A percentile compares a stretch with the other conserved stretches of the same genome.
Evolutionary conservation across 345 rosid species (phyloP).

Genomic region (Eutrema japonicum): DNA sequence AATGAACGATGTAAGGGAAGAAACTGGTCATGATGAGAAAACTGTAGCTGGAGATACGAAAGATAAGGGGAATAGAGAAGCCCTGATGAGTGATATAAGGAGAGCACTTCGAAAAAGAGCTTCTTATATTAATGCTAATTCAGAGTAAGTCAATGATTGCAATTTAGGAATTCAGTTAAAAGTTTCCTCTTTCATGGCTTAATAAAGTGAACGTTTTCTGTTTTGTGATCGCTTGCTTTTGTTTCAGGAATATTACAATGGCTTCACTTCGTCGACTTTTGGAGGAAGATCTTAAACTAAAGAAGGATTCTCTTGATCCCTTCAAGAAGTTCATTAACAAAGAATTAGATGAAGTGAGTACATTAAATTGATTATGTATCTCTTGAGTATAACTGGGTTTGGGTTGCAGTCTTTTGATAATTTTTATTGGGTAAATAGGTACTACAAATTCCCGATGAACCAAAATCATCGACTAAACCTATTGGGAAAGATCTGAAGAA

Average conservation of each 20-base stretch:
- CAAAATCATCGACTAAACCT: slow-evolving; percentile 45
- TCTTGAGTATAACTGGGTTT: neutral
- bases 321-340: slow-evolving; percentile 66
- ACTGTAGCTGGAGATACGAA: slow-evolving; percentile 43
- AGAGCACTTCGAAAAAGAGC: slow-evolving; percentile 65
- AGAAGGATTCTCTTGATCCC: slow-evolving; percentile 65
- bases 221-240: neutral
- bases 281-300: slow-evolving; percentile 83
- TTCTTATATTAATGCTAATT: slow-evolving; percentile 64
- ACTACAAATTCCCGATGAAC: slow-evolving; percentile 38
- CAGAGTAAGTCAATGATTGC: slow-evolving; percentile 58
- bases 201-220: neutral
- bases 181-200: slow-evolving; percentile 8
- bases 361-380: slow-evolving; percentile 5
- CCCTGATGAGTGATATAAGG: slow-evolving; percentile 54
- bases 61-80: slow-evolving; percentile 47
- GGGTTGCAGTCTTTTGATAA: slow-evolving; percentile 15
- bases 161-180: neutral
- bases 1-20: slow-evolving; percentile 50
- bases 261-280: slow-evolving; percentile 76
- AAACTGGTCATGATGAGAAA: slow-evolving; percentile 28
- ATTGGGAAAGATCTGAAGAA: slow-evolving; percentile 51
- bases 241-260: slow-evolving; percentile 68
- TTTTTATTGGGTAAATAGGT: slow-evolving; percentile 33
- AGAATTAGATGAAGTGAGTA: slow-evolving; percentile 67